Base-by-base conservation (phyloP, 208 protist genomes). In the Leishmania amazonensis region DNA sequence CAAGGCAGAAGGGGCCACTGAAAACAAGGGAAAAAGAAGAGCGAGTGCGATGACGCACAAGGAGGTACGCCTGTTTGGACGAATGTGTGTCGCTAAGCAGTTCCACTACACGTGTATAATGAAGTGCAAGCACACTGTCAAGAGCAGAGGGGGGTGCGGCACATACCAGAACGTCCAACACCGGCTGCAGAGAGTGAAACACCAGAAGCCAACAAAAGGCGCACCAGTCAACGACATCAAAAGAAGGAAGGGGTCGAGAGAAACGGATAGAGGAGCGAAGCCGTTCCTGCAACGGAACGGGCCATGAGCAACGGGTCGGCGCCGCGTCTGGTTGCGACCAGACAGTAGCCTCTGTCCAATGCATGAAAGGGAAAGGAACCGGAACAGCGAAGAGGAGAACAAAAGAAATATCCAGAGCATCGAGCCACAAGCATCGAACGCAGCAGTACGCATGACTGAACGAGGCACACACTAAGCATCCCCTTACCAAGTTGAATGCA, bases 191-290 rank as follows among this genome's bases (percentile, higher is more conserved):
- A 13, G 31, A 62, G 13, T 19, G 13, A 31, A 24, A 40, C n/a
- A 38, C 31, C 62, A 75, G 65, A 76, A 89, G 62, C 47, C 77
- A 79, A 80, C 45, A 76, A 57, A 76, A 45, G 45, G 42, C 4
- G 64, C 3, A 35, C 35, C 35, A 65, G 11, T 7, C 54, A 28
- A 35, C 57, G 38, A 31, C 8, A 11, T 40, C 17, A 17, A 35
- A 68, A 40, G 62, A 31, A 24, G 31, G 51, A 74, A 74, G 45
- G 9, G 8, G 11, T 9, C 67, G 51, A 49, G 67, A 72, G 67
- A 49, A 21, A 49, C 6, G 40, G 47, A 74, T 53, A 74, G 24
- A 74, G n/a, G 13, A 74, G 13, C 38, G 45, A 15, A 31, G 13
- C n/a, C 45, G 24, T 51, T 21, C 28, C 42, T 51, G 70, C 47